Evolutionary conservation across 257 asterid species (phyloP), one percentile per base, ranked within the genome.

Genomic region (Anisodus tanguticus): DNA sequence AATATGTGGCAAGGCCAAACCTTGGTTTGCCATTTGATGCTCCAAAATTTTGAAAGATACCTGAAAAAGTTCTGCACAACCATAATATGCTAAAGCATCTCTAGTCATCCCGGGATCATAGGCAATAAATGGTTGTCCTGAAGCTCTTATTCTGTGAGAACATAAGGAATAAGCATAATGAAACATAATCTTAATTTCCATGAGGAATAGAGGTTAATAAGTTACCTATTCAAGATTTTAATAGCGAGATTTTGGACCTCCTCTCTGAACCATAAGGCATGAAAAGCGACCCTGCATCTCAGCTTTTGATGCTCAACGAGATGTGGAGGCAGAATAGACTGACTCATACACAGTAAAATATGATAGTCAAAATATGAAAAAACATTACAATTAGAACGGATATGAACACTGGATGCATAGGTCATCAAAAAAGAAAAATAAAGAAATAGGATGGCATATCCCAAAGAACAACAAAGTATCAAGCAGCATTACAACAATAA

Each of bases 11-110:
- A 71, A 85, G 55, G 45, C 53, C 68, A n/a, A 19, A 62, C 17
- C 53, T 68, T 43, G 45, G 37, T 45, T 83, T 19, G 47, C 72
- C 74, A 70, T 82, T 81, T 81, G 77, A 78, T 22, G 57, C 54
- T 74, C 69, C 83, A 76, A 60, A 84, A 55, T 85, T 51, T 53
- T 79, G 47, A 84, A 81, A 64, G 82, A 54, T 79, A 96, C 99
- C 97, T 97, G 99, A 89, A 97, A 97, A 86, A 97, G 98, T 86
- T 97, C 99, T 8, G 98, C 99, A 83, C 99, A 97, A 11, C 99
- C 98, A 87, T 95, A 89, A 86, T 92, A 97, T 62, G 99, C 99
- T 80, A 97, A 90, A 67, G 98, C 89, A 35, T 97, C 99, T 88
- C 99, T 93, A 2, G 97, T 95, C 98, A 97, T 93, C 87, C 98